phyloP scores from a whole-genome alignment of 164 flowering plant species.

The Hamamelis virginiana region DNA sequence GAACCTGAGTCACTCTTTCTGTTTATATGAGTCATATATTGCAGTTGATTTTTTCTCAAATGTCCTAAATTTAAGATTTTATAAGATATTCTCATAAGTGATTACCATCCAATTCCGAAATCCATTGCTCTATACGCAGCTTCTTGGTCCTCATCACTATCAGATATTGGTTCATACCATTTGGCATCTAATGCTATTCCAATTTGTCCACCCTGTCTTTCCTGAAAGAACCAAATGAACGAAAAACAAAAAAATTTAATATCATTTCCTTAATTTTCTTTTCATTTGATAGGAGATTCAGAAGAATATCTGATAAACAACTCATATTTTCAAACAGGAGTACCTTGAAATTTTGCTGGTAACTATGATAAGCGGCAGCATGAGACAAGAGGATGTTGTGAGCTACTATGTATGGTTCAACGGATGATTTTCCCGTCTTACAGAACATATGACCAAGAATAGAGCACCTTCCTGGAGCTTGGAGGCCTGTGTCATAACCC shows the following conservation, averaged over 20 bases:
- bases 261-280: background rate
- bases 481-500: slow-evolving; percentile 77
- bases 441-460: slow-evolving; percentile 66
- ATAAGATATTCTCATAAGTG: background rate
- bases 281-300: background rate
- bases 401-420: slow-evolving; percentile 83
- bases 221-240: slow-evolving; percentile 28
- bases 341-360: slow-evolving; percentile 78
- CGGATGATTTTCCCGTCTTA: slow-evolving; percentile 68
- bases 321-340: background rate
- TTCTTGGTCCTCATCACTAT: slow-evolving; percentile 61
- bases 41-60: slow-evolving; percentile 1
- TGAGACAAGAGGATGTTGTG: slow-evolving; percentile 82
- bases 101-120: slow-evolving; percentile 81
- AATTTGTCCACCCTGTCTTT: slow-evolving; percentile 61
- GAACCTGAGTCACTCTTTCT: slow-evolving; percentile 58
- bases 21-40: slow-evolving; percentile 5
- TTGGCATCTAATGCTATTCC: slow-evolving; percentile 83
- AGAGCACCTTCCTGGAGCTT: slow-evolving; percentile 94
- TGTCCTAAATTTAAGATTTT: background rate
- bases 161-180: slow-evolving; percentile 82
- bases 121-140: slow-evolving; percentile 86
- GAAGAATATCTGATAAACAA: background rate
- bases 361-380: slow-evolving; percentile 64
- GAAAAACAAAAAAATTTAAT: background rate